These are phyloP conservation scores for Boletus huronensis DNA, from an alignment of 768 basidiomycete genomes.

Conservation along the genomic window DNA sequence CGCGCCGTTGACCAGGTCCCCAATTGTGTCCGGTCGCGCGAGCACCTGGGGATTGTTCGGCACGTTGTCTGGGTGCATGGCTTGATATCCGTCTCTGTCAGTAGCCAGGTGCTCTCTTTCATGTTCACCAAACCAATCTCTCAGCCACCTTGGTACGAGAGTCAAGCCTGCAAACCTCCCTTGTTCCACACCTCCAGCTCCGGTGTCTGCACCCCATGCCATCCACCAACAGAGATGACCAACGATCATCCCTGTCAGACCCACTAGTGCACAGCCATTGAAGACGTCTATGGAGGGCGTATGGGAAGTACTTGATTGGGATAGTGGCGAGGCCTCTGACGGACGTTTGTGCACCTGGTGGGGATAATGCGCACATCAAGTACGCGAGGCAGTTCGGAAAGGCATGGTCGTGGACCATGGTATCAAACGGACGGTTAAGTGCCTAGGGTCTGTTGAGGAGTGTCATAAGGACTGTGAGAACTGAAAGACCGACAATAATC, in stretches of 20 bases:
- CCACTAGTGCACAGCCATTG: slow-evolving; percentile 55
- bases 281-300: slow-evolving; percentile 72
- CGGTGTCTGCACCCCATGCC: slow-evolving; percentile 48
- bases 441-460: slow-evolving; percentile 26
- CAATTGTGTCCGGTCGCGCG: slow-evolving; percentile 42
- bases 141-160: slow-evolving; percentile 60
- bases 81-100: slow-evolving; percentile 51
- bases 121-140: slow-evolving; percentile 42
- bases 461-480: background rate
- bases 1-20: slow-evolving; percentile 55
- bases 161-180: slow-evolving; percentile 41
- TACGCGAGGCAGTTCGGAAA: slow-evolving; percentile 68
- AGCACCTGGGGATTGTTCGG: slow-evolving; percentile 14
- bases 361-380: slow-evolving; percentile 62
- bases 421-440: slow-evolving; percentile 58
- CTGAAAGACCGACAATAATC: slow-evolving; percentile 53
- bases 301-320: slow-evolving; percentile 71
- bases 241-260: slow-evolving; percentile 66
- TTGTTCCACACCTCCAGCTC: slow-evolving; percentile 36
- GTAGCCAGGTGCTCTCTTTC: slow-evolving; percentile 34
- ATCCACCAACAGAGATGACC: slow-evolving; percentile 84
- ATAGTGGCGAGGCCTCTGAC: slow-evolving; percentile 76
- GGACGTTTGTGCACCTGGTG: slow-evolving; percentile 63
- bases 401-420: slow-evolving; percentile 57
- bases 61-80: slow-evolving; percentile 48